phyloP scores from a whole-genome alignment of 176 grass and related monocot species.

The Elaeis guineensis region DNA sequence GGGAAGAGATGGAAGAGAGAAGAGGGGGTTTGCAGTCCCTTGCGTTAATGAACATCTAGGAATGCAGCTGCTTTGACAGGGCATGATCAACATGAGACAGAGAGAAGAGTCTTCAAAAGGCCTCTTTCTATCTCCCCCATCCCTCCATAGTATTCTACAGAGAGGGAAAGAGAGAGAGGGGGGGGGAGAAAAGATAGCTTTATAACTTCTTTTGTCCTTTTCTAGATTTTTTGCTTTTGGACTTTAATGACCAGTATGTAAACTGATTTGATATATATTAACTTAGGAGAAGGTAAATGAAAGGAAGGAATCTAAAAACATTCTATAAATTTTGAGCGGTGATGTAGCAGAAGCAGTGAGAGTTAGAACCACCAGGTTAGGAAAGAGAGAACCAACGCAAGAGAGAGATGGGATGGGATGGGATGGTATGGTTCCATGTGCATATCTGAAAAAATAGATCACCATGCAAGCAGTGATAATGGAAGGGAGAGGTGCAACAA shows the following conservation, averaged over 20 bases:
- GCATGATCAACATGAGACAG: conserved; percentile 91
- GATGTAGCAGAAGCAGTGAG: conserved; percentile 19
- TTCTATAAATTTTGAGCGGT: conserved; percentile 49
- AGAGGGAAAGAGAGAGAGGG: conserved; percentile 13
- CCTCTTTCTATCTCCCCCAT: conserved; percentile 3
- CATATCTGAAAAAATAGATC: too few relatives aligned
- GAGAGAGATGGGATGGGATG: not conserved
- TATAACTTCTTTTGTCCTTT: conserved; percentile 12
- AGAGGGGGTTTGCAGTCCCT: not conserved
- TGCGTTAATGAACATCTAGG: conserved; percentile 39
- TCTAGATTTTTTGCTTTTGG: conserved; percentile 15
- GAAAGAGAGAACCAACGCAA: not conserved
- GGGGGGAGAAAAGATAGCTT: conserved; percentile 10
- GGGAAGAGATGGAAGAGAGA: conserved; percentile 14
- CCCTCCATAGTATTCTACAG: conserved; percentile 1
- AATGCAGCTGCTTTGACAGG: conserved; percentile 88
- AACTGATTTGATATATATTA: conserved; percentile 18
- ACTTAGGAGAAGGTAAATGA: conserved; percentile 30
- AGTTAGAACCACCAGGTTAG: not conserved
- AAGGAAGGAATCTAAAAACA: conserved; percentile 84
- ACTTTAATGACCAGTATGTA: not conserved
- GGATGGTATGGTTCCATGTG: too few relatives aligned
- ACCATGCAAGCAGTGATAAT: too few relatives aligned
- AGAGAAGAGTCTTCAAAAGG: conserved; percentile 27
- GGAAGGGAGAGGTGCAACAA: not conserved